These are phyloP conservation scores for Morella rubra DNA, from an alignment of 306 rosid genomes.

Conservation along the genomic window DNA sequence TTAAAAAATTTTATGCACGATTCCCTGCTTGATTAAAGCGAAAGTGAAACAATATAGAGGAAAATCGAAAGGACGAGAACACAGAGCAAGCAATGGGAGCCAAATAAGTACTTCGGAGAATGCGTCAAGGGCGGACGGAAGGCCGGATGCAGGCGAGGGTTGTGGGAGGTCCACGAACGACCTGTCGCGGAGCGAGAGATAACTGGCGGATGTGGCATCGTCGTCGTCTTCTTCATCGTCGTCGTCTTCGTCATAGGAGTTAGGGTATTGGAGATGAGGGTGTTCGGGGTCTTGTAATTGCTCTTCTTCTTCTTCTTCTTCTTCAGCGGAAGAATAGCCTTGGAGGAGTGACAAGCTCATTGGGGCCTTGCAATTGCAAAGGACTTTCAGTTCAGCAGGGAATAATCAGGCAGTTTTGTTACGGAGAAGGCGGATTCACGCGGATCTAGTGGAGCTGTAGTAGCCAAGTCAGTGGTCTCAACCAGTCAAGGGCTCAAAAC, in stretches of 20 bases:
- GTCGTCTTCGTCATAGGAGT: conserved; percentile 41
- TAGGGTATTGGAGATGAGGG: conserved; percentile 11
- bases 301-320: conserved; percentile 36
- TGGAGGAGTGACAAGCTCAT: conserved; percentile 91
- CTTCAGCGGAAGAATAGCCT: conserved; percentile 83
- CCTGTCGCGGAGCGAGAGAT: conserved; percentile 53
- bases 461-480: no score
- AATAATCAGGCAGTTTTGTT: no score
- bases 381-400: not conserved
- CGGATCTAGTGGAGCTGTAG: not conserved
- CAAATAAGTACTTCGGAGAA: conserved; percentile 71
- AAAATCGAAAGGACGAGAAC: not conserved
- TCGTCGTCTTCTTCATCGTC: conserved; percentile 15
- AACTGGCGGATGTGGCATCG: conserved; percentile 24
- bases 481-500: not conserved
- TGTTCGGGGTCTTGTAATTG: conserved; percentile 14
- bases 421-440: not conserved
- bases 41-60: not conserved
- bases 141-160: conserved; percentile 52
- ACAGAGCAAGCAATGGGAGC: not conserved
- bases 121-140: conserved; percentile 88
- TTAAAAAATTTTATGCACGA: not conserved
- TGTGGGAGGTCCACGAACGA: conserved; percentile 67
- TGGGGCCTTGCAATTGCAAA: not conserved
- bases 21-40: not conserved